phyloP scores from a whole-genome alignment of 306 rosid species.

The Inga laurina region DNA sequence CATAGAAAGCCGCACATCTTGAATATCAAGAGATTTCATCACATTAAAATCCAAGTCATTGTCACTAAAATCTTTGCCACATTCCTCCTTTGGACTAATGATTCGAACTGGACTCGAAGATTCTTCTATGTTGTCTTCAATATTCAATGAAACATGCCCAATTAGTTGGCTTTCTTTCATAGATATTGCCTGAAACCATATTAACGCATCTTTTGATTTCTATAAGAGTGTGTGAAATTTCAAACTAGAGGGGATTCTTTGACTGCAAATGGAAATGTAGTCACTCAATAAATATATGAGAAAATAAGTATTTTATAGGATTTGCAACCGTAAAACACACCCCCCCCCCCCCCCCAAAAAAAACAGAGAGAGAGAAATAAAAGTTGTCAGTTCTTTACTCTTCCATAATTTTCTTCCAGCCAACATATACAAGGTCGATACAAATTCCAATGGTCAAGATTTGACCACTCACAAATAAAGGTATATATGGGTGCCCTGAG shows the following conservation, averaged over 20 bases:
- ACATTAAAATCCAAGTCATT: slow-evolving; percentile 15
- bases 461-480: background rate
- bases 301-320: background rate
- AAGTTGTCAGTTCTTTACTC: background rate
- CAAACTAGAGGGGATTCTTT: background rate
- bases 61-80: background rate
- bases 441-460: background rate
- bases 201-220: background rate
- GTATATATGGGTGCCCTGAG: background rate
- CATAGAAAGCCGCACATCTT: slow-evolving; percentile 37
- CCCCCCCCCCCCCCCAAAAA: background rate
- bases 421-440: background rate
- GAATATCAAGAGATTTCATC: slow-evolving; percentile 31
- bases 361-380: background rate
- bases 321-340: background rate
- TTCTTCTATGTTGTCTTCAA: slow-evolving; percentile 55
- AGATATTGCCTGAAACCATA: slow-evolving; percentile 77
- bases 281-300: background rate
- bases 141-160: slow-evolving; percentile 59
- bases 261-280: background rate
- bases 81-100: background rate
- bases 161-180: slow-evolving; percentile 82
- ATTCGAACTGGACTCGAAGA: slow-evolving; percentile 69
- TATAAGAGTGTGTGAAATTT: background rate
- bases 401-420: background rate